Base-by-base conservation (phyloP, 768 basidiomycete genomes). In the Hericium coralloides region DNA sequence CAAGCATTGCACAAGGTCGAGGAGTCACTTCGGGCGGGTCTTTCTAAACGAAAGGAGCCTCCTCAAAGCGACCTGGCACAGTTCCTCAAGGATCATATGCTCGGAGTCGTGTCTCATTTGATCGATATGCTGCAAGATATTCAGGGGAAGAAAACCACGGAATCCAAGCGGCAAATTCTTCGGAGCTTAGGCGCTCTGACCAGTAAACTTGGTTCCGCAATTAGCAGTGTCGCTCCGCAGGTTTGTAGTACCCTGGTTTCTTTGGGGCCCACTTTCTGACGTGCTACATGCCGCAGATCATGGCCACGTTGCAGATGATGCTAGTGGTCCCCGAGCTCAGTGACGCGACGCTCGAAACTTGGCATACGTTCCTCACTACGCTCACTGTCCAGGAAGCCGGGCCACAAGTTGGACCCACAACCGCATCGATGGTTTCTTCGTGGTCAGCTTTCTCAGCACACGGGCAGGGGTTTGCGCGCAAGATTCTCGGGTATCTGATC, bases 271-370 rank as follows among this genome's bases (percentile, higher is more conserved):
- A 45, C 58, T 26, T 58, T 62, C 15, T 49, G 2, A 49, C 4
- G 22, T 49, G 4, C 22, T 23, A 25, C 3, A 47, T 56, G 36
- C 39, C 58, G 23, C 62, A 99, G 95, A 86, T 98, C 63, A 93
- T 98, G 89, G 93, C 95, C 0, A 93, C 89, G 17, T 79, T 99
- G 39, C 95, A 98, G 72, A 92, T 89, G 6, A 89, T 87, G 73
- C 77, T 97, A n/a, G 70, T 75, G 37, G 77, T 91, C 12, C 79
- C 80, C 0, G 87, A 87, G 58, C 76, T 99, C 7, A 81, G 89
- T 0, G 82, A 88, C 57, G 85, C 84, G 7, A 89, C 92, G 0
- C 73, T 99, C 2, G 74, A 81, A 36, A 88, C 84, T 39, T 98
- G 94, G 93, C 69, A 79, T 55, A 76, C 72, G 23, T 97, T 98